phyloP scores from a whole-genome alignment of 495 filamentous ascomycete species.

The Neurospora hispaniola region DNA sequence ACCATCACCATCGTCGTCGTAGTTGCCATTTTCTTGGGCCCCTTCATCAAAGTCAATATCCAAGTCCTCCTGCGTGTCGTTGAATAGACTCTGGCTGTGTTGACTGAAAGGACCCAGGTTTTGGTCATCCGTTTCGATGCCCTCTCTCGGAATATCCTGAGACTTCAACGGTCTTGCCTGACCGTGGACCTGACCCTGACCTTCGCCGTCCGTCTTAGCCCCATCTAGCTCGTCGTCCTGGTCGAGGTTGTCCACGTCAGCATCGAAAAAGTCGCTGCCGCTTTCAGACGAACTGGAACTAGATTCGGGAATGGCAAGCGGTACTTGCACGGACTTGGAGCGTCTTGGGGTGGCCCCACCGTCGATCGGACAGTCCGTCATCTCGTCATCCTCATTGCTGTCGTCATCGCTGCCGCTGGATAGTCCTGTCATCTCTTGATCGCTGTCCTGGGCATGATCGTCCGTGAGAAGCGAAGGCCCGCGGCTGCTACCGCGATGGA shows the following conservation, averaged over 20 bases:
- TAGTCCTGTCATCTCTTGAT: conserved; percentile 7
- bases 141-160: conserved; percentile 34
- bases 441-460: conserved; percentile 12
- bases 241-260: conserved; percentile 6
- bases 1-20: conserved; percentile 1
- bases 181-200: background rate
- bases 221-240: conserved; percentile 26
- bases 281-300: background rate
- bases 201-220: conserved; percentile 22
- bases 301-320: background rate
- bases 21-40: conserved; percentile 1
- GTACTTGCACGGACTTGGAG: conserved; percentile 1
- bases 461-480: conserved; percentile 4
- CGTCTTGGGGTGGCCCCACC: background rate
- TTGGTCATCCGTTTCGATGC: conserved; percentile 21
- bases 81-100: background rate
- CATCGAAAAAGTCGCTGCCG: background rate
- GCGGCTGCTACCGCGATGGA: conserved; percentile 13
- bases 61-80: conserved; percentile 9
- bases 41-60: background rate
- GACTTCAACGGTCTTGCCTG: conserved; percentile 7
- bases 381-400: conserved; percentile 8
- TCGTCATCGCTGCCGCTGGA: conserved; percentile 6
- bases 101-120: background rate
- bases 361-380: background rate